Conservation (phyloP, 2,329 filamentous ascomycete species). For the Dendrostoma leiphaemia region DNA sequence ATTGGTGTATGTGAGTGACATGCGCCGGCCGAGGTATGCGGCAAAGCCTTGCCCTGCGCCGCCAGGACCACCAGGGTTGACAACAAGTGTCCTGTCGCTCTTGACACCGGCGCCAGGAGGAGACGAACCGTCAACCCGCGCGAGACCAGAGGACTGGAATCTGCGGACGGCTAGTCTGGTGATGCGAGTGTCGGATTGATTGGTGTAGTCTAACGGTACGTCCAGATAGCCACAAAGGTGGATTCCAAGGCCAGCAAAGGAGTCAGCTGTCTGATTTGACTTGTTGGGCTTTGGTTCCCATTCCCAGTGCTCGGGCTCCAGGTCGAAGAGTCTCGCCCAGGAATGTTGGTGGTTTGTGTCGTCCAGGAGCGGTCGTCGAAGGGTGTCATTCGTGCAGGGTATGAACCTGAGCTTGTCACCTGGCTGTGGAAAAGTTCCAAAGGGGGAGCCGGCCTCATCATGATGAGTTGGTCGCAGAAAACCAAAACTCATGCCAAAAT, state of each 20-base stretch:
- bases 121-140: slow-evolving; percentile 22
- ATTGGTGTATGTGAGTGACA: slow-evolving; percentile 37
- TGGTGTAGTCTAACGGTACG: slow-evolving; percentile 47
- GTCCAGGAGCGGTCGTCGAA: slow-evolving; percentile 40
- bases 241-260: slow-evolving; percentile 39
- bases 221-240: slow-evolving; percentile 49
- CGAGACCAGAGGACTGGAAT: slow-evolving; percentile 45
- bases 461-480: too few species aligned
- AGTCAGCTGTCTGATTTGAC: too few species aligned
- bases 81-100: slow-evolving; percentile 45
- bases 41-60: too few species aligned
- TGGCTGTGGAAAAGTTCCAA: slow-evolving; percentile 38
- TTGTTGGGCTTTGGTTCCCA: too few species aligned
- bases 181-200: slow-evolving; percentile 41
- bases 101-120: slow-evolving; percentile 28
- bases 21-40: too few species aligned
- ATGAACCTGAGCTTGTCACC: slow-evolving; percentile 47
- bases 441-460: slow-evolving; percentile 22
- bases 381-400: slow-evolving; percentile 42
- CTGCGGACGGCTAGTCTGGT: slow-evolving; percentile 47
- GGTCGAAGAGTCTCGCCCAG: slow-evolving; percentile 42
- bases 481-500: too few species aligned
- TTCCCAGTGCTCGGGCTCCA: slow-evolving; percentile 43
- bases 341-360: slow-evolving; percentile 33
- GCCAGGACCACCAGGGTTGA: slow-evolving; percentile 51